phyloP scores from a whole-genome alignment of 345 rosid species.

The Sisymbrium altissimum region DNA sequence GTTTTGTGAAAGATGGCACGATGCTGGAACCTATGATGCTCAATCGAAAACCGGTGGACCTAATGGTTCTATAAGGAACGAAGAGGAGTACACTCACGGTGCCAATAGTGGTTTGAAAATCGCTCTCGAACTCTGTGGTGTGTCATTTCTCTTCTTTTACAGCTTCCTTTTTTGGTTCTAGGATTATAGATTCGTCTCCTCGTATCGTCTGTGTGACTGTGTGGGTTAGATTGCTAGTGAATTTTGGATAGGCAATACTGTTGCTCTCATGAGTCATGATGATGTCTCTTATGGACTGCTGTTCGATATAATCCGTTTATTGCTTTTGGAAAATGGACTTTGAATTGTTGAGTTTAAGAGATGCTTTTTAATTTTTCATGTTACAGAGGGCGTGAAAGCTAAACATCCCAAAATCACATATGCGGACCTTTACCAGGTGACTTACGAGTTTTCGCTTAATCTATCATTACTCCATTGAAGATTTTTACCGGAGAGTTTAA shows the following conservation, averaged over 20 bases:
- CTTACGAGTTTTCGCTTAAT: background rate
- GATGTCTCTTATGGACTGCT: too few species aligned
- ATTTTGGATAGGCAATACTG: background rate
- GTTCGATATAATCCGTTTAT: too few species aligned
- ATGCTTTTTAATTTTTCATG: constrained; percentile 5
- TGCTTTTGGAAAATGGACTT: background rate
- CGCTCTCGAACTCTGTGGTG: constrained; percentile 82
- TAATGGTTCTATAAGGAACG: constrained; percentile 85
- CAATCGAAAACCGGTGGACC: constrained; percentile 83
- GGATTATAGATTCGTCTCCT: background rate
- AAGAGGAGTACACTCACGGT: constrained; percentile 74
- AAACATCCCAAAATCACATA: constrained; percentile 76
- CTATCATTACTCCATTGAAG: background rate
- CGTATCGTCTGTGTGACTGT: background rate
- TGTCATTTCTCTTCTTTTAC: constrained; percentile 21
- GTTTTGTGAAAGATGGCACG: constrained; percentile 72
- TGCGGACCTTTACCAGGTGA: constrained; percentile 54
- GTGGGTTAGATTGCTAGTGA: background rate
- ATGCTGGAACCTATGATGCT: constrained; percentile 88
- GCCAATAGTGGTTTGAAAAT: constrained; percentile 75
- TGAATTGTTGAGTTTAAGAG: background rate
- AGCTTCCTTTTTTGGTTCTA: background rate
- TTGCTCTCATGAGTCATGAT: too few species aligned
- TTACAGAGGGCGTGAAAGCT: constrained; percentile 75
- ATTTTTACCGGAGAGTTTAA: background rate